phyloP scores from a whole-genome alignment of 768 basidiomycete species.

The Coprinopsis cinerea region DNA sequence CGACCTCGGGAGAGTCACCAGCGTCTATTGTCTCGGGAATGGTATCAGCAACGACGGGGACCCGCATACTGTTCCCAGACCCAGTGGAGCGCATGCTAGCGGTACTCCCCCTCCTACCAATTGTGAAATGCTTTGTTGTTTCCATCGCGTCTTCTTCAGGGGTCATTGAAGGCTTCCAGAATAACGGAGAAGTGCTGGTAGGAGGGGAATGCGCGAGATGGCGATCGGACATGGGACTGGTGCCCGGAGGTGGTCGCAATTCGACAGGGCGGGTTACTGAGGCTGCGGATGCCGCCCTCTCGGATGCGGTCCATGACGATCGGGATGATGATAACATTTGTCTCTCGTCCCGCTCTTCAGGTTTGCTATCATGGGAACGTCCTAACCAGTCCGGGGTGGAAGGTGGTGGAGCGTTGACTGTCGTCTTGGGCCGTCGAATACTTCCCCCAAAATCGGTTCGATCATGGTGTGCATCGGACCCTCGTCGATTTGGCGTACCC shows the following conservation, averaged over 20 bases:
- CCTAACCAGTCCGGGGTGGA: not conserved
- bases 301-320: not conserved
- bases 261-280: not conserved
- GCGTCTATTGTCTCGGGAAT: slow-evolving; percentile 4
- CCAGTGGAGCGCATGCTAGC: slow-evolving; percentile 45
- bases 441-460: not conserved
- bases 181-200: slow-evolving; percentile 20
- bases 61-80: slow-evolving; percentile 30
- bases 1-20: not conserved
- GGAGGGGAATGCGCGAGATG: slow-evolving; percentile 25
- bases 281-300: not conserved
- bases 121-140: slow-evolving; percentile 33
- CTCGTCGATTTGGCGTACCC: not conserved
- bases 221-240: slow-evolving; percentile 29
- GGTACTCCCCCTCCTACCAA: slow-evolving; percentile 42
- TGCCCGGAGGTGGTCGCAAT: not conserved
- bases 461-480: not conserved
- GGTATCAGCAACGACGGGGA: not conserved
- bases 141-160: slow-evolving; percentile 36
- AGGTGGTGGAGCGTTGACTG: not conserved
- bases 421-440: slow-evolving; percentile 1
- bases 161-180: slow-evolving; percentile 45
- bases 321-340: not conserved
- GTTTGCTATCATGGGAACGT: not conserved
- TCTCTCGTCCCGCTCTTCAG: not conserved